Percentiles rank a stretch among this genome's conserved stretches.
Conservation (phyloP, 2,329 filamentous ascomycete genomes). For the Alternaria brassicae region DNA sequence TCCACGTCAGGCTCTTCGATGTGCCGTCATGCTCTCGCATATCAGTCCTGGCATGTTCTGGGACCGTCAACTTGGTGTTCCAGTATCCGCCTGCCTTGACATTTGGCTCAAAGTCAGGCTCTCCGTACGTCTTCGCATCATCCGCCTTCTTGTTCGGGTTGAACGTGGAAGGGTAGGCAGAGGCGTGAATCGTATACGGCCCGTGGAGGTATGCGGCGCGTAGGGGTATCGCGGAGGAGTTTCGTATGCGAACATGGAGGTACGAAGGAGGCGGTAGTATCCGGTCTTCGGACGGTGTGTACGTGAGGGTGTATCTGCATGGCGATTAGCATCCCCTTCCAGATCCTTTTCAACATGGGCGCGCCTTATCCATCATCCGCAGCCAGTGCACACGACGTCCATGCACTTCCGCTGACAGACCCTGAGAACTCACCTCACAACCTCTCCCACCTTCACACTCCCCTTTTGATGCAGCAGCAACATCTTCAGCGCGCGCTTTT, state of each 20-base stretch:
- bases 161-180: slow-evolving; percentile 84
- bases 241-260: slow-evolving; percentile 87
- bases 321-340: slow-evolving; percentile 2
- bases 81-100: slow-evolving; percentile 92
- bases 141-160: slow-evolving; percentile 81
- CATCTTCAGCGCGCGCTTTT: slow-evolving; percentile 64
- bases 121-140: slow-evolving; percentile 72
- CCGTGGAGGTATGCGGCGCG: slow-evolving; percentile 96
- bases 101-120: slow-evolving; percentile 93
- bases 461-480: slow-evolving; percentile 89
- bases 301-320: slow-evolving; percentile 78
- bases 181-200: slow-evolving; percentile 87
- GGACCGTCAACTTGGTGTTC: slow-evolving; percentile 80
- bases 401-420: background rate
- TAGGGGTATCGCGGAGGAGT: slow-evolving; percentile 86
- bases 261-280: slow-evolving; percentile 84
- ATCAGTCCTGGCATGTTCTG: slow-evolving; percentile 72
- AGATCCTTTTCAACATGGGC: background rate
- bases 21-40: slow-evolving; percentile 27
- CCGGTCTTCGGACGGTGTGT: slow-evolving; percentile 86
- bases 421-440: slow-evolving; percentile 69
- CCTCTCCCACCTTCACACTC: slow-evolving; percentile 91
- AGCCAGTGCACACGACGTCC: background rate
- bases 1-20: slow-evolving; percentile 75
- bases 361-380: background rate